Evolutionary conservation across 768 basidiomycete species (phyloP).

Genomic region (Kwoniella europaea): DNA sequence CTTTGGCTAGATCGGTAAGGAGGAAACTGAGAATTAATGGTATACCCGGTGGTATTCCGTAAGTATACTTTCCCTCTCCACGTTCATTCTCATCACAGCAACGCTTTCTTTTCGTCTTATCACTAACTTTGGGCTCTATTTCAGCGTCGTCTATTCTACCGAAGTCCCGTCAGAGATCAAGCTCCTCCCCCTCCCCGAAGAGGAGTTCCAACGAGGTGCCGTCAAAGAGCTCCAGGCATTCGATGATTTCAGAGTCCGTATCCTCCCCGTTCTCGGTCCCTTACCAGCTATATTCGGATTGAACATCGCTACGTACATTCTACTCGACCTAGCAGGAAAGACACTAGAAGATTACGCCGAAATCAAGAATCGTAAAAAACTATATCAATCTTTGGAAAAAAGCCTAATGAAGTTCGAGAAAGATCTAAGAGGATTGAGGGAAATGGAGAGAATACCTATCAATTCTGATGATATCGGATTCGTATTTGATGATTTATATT

Average conservation of each 20-base stretch:
- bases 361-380: slow-evolving; percentile 80
- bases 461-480: slow-evolving; percentile 81
- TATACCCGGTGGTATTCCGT: slow-evolving; percentile 60
- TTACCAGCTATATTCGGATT: slow-evolving; percentile 90
- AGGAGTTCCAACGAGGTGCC: slow-evolving; percentile 86
- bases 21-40: slow-evolving; percentile 62
- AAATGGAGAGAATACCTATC: slow-evolving; percentile 62
- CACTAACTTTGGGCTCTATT: slow-evolving; percentile 58
- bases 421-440: slow-evolving; percentile 65
- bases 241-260: slow-evolving; percentile 90
- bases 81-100: neutral
- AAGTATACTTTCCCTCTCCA: slow-evolving; percentile 32
- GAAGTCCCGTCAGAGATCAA: slow-evolving; percentile 88
- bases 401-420: slow-evolving; percentile 78
- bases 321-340: slow-evolving; percentile 82
- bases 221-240: slow-evolving; percentile 88
- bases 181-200: slow-evolving; percentile 84
- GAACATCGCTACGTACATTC: slow-evolving; percentile 83
- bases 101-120: slow-evolving; percentile 4
- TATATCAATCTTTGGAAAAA: slow-evolving; percentile 78
- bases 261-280: slow-evolving; percentile 87
- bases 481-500: slow-evolving; percentile 84
- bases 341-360: slow-evolving; percentile 82
- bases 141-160: slow-evolving; percentile 90
- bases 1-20: slow-evolving; percentile 88